These are phyloP conservation scores for Populus tomentosa DNA, from an alignment of 441 rosid species.

Conservation along the genomic window DNA sequence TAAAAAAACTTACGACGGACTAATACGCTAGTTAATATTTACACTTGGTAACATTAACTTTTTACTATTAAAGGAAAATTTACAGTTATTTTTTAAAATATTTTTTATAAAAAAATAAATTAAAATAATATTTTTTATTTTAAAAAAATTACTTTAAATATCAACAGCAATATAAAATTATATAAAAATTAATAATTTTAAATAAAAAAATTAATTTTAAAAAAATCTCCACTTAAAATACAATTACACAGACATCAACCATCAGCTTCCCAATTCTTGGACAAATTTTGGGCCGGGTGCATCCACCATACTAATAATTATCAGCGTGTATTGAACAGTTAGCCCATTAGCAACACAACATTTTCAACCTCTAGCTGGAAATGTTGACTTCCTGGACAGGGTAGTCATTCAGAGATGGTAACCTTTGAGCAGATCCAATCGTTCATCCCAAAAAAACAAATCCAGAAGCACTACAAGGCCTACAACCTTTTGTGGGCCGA, in stretches of 20 bases:
- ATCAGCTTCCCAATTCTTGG: neutral
- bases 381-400: neutral
- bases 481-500: too few species aligned
- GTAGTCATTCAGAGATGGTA: neutral
- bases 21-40: too few species aligned
- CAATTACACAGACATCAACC: neutral
- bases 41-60: too few species aligned
- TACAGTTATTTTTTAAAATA: too few species aligned
- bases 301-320: neutral
- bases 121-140: too few species aligned
- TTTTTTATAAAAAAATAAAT: too few species aligned
- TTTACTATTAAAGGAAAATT: too few species aligned
- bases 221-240: too few species aligned
- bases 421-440: neutral
- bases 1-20: accelerated
- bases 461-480: neutral
- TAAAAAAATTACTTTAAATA: too few species aligned
- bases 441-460: neutral
- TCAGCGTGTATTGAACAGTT: neutral
- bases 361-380: neutral
- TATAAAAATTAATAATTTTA: too few species aligned
- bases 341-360: neutral
- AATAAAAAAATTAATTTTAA: too few species aligned
- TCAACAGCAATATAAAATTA: too few species aligned
- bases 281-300: neutral